phyloP scores from a whole-genome alignment of 371 early-diverging fungal species.

The Rhizopus stolonifer region DNA sequence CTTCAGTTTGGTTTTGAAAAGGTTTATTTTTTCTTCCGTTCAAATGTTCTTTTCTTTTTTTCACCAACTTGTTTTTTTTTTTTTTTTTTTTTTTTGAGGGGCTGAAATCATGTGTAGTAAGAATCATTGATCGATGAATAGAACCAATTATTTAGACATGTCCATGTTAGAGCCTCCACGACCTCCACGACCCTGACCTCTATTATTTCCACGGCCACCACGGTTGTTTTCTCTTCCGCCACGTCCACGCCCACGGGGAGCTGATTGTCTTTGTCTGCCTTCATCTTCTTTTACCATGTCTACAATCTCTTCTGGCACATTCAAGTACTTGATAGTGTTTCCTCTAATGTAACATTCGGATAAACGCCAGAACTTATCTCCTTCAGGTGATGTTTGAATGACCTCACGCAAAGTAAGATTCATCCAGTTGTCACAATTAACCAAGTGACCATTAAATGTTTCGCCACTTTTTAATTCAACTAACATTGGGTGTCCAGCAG shows the following conservation, averaged over 20 bases:
- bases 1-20: too few relatives aligned
- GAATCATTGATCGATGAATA: too few relatives aligned
- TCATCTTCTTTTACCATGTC: conserved; percentile 86
- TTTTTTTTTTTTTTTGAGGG: too few relatives aligned
- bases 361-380: conserved; percentile 90
- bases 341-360: conserved; percentile 93
- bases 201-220: conserved; percentile 44
- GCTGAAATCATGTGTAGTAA: too few relatives aligned
- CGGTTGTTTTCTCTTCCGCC: conserved; percentile 42
- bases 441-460: conserved; percentile 96
- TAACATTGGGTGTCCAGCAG: conserved; percentile 89
- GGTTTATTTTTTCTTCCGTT: too few relatives aligned
- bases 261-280: conserved; percentile 40
- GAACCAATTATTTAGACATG: neutral
- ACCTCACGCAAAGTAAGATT: conserved; percentile 95
- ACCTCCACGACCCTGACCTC: conserved; percentile 40
- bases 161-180: neutral
- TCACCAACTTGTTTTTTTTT: too few relatives aligned
- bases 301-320: conserved; percentile 90
- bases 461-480: conserved; percentile 99
- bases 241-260: conserved; percentile 60
- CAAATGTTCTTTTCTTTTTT: too few relatives aligned
- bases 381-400: conserved; percentile 91
- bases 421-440: conserved; percentile 97
- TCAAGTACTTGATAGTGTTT: conserved; percentile 91